Conservation (phyloP, 352 stramenopile species). For the Phytophthora sp. region DNA sequence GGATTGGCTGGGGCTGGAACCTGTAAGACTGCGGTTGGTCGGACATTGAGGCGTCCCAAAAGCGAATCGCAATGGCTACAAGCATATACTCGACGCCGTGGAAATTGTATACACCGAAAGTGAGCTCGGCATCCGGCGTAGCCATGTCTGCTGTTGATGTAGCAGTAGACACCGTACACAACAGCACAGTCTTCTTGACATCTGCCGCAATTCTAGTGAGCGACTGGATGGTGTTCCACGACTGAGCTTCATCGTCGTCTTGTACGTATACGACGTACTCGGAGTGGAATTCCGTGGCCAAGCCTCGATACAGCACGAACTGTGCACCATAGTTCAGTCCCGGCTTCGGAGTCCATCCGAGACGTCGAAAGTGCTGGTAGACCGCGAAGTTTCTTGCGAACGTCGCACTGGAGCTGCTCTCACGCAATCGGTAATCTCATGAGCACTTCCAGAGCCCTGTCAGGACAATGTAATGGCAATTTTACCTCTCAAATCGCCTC, state of each 20-base stretch:
- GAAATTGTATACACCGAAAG: conserved; percentile 42
- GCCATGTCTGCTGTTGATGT: neutral
- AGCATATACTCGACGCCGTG: conserved; percentile 42
- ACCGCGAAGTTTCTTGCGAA: conserved; percentile 53
- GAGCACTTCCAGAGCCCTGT: neutral
- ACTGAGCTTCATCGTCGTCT: conserved; percentile 6
- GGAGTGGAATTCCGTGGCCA: conserved; percentile 61
- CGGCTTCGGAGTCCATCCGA: conserved; percentile 56
- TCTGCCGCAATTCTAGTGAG: conserved; percentile 77
- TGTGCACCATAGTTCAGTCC: conserved; percentile 79
- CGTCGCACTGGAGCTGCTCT: conserved; percentile 24
- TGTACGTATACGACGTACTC: conserved; percentile 79
- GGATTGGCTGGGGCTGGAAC: conserved; percentile 48
- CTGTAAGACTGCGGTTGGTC: conserved; percentile 30
- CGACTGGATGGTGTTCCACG: conserved; percentile 66
- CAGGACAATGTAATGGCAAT: neutral
- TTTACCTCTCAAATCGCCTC: conserved; percentile 44
- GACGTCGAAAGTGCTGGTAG: conserved; percentile 68
- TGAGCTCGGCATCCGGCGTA: conserved; percentile 15
- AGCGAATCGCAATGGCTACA: conserved; percentile 57
- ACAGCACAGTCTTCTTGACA: conserved; percentile 80
- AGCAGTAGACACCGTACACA: conserved; percentile 50
- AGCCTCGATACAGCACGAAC: conserved; percentile 71
- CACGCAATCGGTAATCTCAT: conserved; percentile 1
- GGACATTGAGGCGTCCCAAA: conserved; percentile 52